Conservation (phyloP, 2,329 filamentous ascomycete species). For the Penicillium brasilianum region DNA sequence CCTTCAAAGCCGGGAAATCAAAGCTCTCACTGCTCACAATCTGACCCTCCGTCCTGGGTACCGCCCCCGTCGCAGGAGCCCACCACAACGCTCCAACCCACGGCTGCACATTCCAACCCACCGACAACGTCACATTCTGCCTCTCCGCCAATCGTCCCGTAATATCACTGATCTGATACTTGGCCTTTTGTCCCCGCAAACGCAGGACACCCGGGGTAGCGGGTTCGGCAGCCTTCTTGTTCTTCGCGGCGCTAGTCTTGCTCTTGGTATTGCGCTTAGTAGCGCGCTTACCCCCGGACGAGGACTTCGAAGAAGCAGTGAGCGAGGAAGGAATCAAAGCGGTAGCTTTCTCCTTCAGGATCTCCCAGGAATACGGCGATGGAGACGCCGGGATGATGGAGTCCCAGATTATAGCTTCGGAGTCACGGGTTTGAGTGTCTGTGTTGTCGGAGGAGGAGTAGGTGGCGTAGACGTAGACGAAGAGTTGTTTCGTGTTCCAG, state of each 20-base stretch:
- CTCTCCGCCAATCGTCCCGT: conserved; percentile 75
- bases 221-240: conserved; percentile 19
- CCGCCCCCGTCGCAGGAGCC: conserved; percentile 62
- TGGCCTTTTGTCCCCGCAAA: conserved; percentile 84
- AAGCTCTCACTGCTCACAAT: conserved; percentile 59
- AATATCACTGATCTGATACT: conserved; percentile 96
- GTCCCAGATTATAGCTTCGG: conserved; percentile 91
- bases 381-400: conserved; percentile 77
- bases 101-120: conserved; percentile 97
- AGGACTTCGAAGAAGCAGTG: not conserved
- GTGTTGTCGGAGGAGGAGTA: conserved; percentile 55
- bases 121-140: conserved; percentile 73
- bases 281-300: conserved; percentile 25
- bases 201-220: conserved; percentile 66
- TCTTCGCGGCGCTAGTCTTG: conserved; percentile 12
- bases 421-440: conserved; percentile 30
- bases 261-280: conserved; percentile 33
- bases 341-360: conserved; percentile 38
- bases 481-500: conserved; percentile 99
- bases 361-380: conserved; percentile 49
- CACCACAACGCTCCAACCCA: conserved; percentile 91
- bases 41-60: conserved; percentile 57
- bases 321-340: conserved; percentile 35
- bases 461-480: conserved; percentile 89
- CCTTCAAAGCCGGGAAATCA: conserved; percentile 61